Base-by-base conservation (phyloP, 2,329 filamentous ascomycete species). In the Colletotrichum destructivum region DNA sequence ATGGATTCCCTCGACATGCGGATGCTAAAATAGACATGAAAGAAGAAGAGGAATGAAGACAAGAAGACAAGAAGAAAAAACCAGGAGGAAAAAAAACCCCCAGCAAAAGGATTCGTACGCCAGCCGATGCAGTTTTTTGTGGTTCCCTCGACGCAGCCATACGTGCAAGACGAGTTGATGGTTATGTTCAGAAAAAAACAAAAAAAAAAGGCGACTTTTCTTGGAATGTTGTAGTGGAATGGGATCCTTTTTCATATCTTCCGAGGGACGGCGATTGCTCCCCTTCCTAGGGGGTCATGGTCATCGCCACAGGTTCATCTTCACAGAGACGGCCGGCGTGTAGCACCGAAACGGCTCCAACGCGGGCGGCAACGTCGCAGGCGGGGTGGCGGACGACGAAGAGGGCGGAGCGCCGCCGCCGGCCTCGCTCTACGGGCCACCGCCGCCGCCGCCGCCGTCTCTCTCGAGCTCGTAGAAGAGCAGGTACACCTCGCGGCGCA, bases 401-500 rank as follows among this genome's bases (percentile, higher is more conserved):
- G 64, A 54, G 31, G 59, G 65, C 31, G 31, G 31, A 35, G 31
- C 31, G 51, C 47, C 49, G 40, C 71, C 63, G 38, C 66, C 72
- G 44, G 78, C 74, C 75, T 74, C 63, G 55, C 72, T 74, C 70
- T 72, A 72, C 70, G 70, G 61, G 47, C 60, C 31, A 1, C 31
- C 31, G 31, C 31, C 31, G 31, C 31, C 31, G 31, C 31, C 31
- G 31, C 31, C 62, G 42, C 44, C 67, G 71, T 83, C 81, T 75
- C 86, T 86, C 74, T 96, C 93, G 76, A 97, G 84, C 85, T 98
- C 96, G 82, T 99, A 99, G 81, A 99, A 99, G 62, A 99, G 82
- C 79, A 99, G 84, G 81, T 99, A 99, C 0, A 98, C 96, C 82
- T 99, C 96, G 77, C 92, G 92, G 82, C 98, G 95, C 95, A 98